Percentiles rank a stretch among this genome's conserved stretches.
Evolutionary conservation across 2,329 filamentous ascomycete genomes (phyloP).

Genomic region (Rhinocladiella similis): DNA sequence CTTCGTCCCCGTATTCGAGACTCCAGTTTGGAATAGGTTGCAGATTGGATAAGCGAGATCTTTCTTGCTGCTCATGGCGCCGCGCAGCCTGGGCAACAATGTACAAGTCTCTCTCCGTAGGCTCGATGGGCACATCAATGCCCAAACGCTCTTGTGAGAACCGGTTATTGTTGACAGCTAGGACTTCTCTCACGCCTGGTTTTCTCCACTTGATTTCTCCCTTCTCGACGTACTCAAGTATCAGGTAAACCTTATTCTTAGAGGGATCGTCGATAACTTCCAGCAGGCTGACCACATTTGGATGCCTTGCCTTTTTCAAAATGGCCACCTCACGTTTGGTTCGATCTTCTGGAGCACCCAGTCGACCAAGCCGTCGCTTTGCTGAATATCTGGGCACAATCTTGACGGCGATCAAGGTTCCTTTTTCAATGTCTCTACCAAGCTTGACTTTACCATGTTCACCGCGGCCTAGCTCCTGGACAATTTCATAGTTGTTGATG

Average conservation of each 20-base stretch:
- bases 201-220: slow-evolving; percentile 94
- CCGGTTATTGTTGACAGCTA: slow-evolving; percentile 76
- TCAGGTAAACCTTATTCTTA: slow-evolving; percentile 96
- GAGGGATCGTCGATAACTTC: slow-evolving; percentile 98
- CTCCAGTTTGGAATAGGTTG: slow-evolving; percentile 73
- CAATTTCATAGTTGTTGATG: slow-evolving; percentile 97
- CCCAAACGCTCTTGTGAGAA: slow-evolving; percentile 75
- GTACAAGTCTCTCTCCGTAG: slow-evolving; percentile 45
- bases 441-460: slow-evolving; percentile 98
- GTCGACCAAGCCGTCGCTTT: slow-evolving; percentile 79
- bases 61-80: slow-evolving; percentile 60
- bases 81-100: slow-evolving; percentile 58
- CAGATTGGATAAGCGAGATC: slow-evolving; percentile 54
- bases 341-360: slow-evolving; percentile 67
- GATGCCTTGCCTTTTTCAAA: slow-evolving; percentile 94
- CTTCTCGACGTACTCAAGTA: slow-evolving; percentile 90
- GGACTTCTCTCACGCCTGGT: slow-evolving; percentile 80
- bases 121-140: slow-evolving; percentile 65
- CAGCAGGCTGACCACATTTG: slow-evolving; percentile 92
- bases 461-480: slow-evolving; percentile 92
- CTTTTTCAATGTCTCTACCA: slow-evolving; percentile 74
- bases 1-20: slow-evolving; percentile 71
- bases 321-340: slow-evolving; percentile 97
- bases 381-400: slow-evolving; percentile 97
- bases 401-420: slow-evolving; percentile 90